Evolutionary conservation across 371 early-diverging fungal species (phyloP).

Genomic region (Lichtheimia ramosa): DNA sequence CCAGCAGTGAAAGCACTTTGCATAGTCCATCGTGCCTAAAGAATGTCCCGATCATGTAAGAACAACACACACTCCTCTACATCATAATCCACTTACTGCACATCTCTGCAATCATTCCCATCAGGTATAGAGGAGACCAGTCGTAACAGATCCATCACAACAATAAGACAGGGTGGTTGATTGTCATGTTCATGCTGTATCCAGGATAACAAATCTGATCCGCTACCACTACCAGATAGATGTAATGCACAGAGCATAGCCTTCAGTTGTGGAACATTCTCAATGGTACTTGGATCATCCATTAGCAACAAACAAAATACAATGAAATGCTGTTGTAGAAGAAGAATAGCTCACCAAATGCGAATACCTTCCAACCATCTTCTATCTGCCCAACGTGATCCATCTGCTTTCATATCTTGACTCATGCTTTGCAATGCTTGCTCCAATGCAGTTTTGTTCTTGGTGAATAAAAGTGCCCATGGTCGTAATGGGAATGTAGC

Average conservation of each 20-base stretch:
- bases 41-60: not conserved
- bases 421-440: not conserved
- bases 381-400: slow-evolving; percentile 1
- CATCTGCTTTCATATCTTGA: slow-evolving; percentile 1
- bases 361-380: slow-evolving; percentile 15
- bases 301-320: too few species aligned
- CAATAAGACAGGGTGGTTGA: slow-evolving; percentile 31
- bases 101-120: not conserved
- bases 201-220: slow-evolving; percentile 16
- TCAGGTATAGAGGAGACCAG: not conserved
- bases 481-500: slow-evolving; percentile 5
- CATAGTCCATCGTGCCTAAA: slow-evolving; percentile 5
- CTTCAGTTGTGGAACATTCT: slow-evolving; percentile 8
- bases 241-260: slow-evolving; percentile 12
- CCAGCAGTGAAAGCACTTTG: slow-evolving; percentile 7
- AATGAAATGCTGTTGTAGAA: too few species aligned
- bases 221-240: not conserved
- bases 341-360: slow-evolving; percentile 10
- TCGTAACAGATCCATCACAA: slow-evolving; percentile 22
- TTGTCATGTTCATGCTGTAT: slow-evolving; percentile 24
- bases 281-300: slow-evolving; percentile 4
- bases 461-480: slow-evolving; percentile 11
- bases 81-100: not conserved
- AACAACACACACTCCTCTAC: not conserved
- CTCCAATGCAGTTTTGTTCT: not conserved